Evolutionary conservation across 1,139 yeast species (phyloP), one percentile per base, ranked within the genome.

Genomic region (Chernovozyma aurita): DNA sequence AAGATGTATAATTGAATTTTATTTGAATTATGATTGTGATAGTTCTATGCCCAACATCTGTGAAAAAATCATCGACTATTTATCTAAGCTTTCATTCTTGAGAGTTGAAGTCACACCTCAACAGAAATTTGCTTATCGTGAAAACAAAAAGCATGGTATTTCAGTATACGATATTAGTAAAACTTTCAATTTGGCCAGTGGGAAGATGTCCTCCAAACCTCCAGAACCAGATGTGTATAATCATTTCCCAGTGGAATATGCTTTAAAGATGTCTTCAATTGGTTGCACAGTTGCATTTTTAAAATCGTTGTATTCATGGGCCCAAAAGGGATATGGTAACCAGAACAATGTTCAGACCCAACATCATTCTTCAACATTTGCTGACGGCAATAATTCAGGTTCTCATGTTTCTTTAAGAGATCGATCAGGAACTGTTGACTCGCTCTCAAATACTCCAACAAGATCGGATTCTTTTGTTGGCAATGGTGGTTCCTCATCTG

Each of bases 11-110:
- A 87, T 94, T 41, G 99, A 94, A 59, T 78, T 92, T 44, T 94
- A 90, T 54, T 73, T 94, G 50, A 94, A 94, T 57, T 94, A 92
- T 58, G 99, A 94, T 58, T 94, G 99, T 64, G 96, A 88, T 55
- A 73, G 83, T 14, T 67, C 76, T 5, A 76, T 83, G 72, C 86
- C 95, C 33, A 92, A 92, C 55, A 72, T 90, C 35, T 87, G 92
- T 57, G 98, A 94, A 59, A 73, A 78, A 37, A 65, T 86, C 28
- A 77, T 88, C 38, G 92, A 87, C 47, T 81, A 84, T 47, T 67
- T 92, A 46, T 84, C 95, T 4, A 78, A 76, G 46, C 63, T 84
- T 40, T 81, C 96, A 0, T 66, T 85, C 31, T 71, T 82, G 1
- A 73, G 88, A 43, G 81, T 84, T 4, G 94, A 82, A 18, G 79